Evolutionary conservation across 495 filamentous ascomycete genomes (phyloP).

Genomic region (Trichoderma asperelloides): DNA sequence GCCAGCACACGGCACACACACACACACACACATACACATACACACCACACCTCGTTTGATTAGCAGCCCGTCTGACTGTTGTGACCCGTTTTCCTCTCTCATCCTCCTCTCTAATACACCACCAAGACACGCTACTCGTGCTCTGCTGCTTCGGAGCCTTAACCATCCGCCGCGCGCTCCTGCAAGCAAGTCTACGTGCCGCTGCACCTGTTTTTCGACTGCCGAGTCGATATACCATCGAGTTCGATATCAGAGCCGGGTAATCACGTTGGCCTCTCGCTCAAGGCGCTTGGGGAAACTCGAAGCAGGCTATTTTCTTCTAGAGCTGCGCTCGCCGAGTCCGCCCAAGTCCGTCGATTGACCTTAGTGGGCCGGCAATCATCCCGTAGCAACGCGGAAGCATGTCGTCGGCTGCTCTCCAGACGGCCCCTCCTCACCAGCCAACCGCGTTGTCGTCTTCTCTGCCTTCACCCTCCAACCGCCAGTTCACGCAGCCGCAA

Average conservation of each 20-base stretch:
- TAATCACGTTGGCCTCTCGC: not conserved
- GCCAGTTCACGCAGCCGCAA: constrained; percentile 31
- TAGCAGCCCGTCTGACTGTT: not conserved
- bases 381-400: constrained; percentile 14
- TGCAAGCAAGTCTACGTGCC: not conserved
- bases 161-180: not conserved
- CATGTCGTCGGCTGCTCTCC: constrained; percentile 51
- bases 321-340: not conserved
- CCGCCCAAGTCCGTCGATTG: not conserved
- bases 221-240: not conserved
- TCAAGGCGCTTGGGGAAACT: not conserved
- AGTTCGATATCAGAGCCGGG: too few species aligned
- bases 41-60: not conserved
- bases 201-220: not conserved
- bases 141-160: not conserved
- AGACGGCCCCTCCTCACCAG: constrained; percentile 41
- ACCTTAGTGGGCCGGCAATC: not conserved
- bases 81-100: not conserved
- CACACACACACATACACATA: not conserved
- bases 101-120: not conserved
- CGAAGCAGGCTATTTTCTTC: not conserved
- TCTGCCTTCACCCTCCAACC: constrained; percentile 36
- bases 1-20: not conserved
- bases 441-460: constrained; percentile 38
- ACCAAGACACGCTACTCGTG: not conserved